A percentile compares a stretch with the other conserved stretches of the same genome.
Conservation (phyloP, 2,329 filamentous ascomycete genomes). For the Neonectria hederae region DNA sequence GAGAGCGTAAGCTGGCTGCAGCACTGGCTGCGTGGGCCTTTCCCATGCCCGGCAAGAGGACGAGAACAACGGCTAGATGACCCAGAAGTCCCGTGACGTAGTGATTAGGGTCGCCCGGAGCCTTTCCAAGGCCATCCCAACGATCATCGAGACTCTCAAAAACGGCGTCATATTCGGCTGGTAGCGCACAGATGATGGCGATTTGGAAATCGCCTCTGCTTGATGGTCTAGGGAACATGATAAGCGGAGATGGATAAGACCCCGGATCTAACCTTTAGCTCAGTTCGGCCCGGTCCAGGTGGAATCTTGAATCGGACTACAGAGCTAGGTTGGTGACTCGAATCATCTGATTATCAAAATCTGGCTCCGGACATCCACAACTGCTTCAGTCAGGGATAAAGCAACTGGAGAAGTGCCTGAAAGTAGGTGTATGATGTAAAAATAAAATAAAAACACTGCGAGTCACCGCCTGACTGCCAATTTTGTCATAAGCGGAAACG, state of each 20-base stretch:
- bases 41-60: slow-evolving; percentile 41
- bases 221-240: not conserved
- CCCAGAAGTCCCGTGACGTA: slow-evolving; percentile 40
- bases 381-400: not conserved
- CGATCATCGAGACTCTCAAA: not conserved
- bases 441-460: not conserved
- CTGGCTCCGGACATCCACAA: not conserved
- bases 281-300: not conserved
- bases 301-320: not conserved
- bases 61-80: slow-evolving; percentile 40
- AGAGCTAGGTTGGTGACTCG: not conserved
- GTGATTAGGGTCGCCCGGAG: slow-evolving; percentile 24
- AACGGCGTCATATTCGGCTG: slow-evolving; percentile 1
- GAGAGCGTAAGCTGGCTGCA: slow-evolving; percentile 42
- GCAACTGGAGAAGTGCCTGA: not conserved
- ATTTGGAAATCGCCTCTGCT: slow-evolving; percentile 20
- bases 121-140: not conserved
- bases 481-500: not conserved
- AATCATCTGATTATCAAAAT: not conserved
- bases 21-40: slow-evolving; percentile 42
- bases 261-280: not conserved
- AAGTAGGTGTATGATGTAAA: not conserved
- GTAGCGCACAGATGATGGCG: slow-evolving; percentile 33
- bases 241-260: not conserved
- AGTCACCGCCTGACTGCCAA: not conserved